Evolutionary conservation across 2,329 filamentous ascomycete species (phyloP).

Genomic region (Xylariaceae sp.): DNA sequence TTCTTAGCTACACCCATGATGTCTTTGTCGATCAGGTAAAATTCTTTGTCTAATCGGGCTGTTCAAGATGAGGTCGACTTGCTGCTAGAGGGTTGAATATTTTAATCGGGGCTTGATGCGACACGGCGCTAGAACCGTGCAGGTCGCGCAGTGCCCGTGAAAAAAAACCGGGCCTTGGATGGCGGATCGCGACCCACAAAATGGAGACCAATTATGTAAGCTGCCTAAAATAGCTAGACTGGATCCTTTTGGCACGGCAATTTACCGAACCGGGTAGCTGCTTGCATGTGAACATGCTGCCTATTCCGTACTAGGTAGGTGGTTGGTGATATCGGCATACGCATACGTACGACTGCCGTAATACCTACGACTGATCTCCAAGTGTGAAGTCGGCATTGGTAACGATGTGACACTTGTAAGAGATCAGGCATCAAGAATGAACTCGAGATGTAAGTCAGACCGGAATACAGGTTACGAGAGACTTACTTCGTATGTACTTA

Average conservation of each 20-base stretch:
- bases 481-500: too few relatives aligned
- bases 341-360: too few relatives aligned
- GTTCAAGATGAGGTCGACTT: background rate
- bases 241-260: background rate
- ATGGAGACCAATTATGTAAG: background rate
- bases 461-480: too few relatives aligned
- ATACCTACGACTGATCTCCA: too few relatives aligned
- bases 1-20: conserved; percentile 18
- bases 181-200: background rate
- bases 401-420: too few relatives aligned
- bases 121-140: background rate
- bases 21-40: background rate
- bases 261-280: background rate
- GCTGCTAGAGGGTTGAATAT: background rate
- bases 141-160: background rate
- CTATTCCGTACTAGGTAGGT: too few relatives aligned
- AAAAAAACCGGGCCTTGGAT: background rate
- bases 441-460: too few relatives aligned
- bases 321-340: too few relatives aligned
- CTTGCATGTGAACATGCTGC: too few relatives aligned
- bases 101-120: background rate
- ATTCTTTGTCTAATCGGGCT: background rate
- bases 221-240: background rate
- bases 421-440: too few relatives aligned
- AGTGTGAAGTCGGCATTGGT: too few relatives aligned